Evolutionary conservation across 495 filamentous ascomycete species (phyloP).

Genomic region (Hyaloscypha variabilis): DNA sequence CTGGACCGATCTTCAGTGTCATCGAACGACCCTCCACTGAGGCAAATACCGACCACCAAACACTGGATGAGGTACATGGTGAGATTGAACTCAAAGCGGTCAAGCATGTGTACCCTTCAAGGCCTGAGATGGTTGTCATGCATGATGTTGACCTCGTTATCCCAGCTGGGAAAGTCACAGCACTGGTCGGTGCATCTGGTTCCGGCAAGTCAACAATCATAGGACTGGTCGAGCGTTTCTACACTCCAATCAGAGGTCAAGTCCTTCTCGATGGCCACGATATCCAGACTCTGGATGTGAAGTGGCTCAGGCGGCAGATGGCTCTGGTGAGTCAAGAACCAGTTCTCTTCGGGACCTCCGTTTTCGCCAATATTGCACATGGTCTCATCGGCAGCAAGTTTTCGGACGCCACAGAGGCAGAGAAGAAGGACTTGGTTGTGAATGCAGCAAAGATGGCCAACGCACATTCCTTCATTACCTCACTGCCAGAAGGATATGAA

Average conservation of each 20-base stretch:
- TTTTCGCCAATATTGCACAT: slow-evolving; percentile 67
- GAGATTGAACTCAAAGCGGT: slow-evolving; percentile 62
- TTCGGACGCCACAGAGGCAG: slow-evolving; percentile 17
- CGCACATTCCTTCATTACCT: slow-evolving; percentile 47
- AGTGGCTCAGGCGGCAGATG: slow-evolving; percentile 56
- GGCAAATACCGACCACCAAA: slow-evolving; percentile 60
- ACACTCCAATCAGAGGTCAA: slow-evolving; percentile 56
- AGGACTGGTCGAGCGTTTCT: slow-evolving; percentile 57
- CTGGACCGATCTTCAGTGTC: slow-evolving; percentile 16
- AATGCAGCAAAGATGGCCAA: slow-evolving; percentile 40
- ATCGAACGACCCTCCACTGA: slow-evolving; percentile 47
- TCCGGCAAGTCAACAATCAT: slow-evolving; percentile 63
- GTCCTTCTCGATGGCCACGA: slow-evolving; percentile 58
- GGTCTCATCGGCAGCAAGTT: slow-evolving; percentile 47
- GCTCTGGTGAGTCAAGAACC: slow-evolving; percentile 62
- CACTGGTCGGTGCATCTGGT: slow-evolving; percentile 80
- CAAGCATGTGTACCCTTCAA: slow-evolving; percentile 65
- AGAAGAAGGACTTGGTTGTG: slow-evolving; percentile 34
- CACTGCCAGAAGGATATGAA: slow-evolving; percentile 42
- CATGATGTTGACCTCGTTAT: slow-evolving; percentile 53
- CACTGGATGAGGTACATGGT: slow-evolving; percentile 33
- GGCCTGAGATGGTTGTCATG: slow-evolving; percentile 60
- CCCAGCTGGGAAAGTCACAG: slow-evolving; percentile 78
- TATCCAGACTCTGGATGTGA: slow-evolving; percentile 57
- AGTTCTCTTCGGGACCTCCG: slow-evolving; percentile 61